Evolutionary conservation across 2,329 filamentous ascomycete genomes (phyloP), one percentile per base, ranked within the genome.

Genomic region (Penicillium nordicum): DNA sequence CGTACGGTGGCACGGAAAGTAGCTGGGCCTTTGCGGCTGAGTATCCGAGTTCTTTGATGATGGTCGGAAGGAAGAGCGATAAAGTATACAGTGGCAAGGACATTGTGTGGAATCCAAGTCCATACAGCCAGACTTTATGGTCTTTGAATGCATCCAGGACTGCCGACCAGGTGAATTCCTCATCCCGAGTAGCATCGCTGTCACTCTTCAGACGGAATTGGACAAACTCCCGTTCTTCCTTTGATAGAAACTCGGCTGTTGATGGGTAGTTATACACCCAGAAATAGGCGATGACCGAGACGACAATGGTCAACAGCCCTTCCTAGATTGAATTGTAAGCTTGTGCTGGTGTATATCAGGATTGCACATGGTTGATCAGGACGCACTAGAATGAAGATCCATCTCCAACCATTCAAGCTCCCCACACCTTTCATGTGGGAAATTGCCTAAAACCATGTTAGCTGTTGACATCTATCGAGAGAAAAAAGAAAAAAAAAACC

Each of bases 251-350:
- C 32, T 72, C 70, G 1, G 76, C 76, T 1, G 75, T 78, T 4
- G 67, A 61, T 14, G 75, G 75, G 46, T 76, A 78, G 53, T 78
- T 76, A 57, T 75, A 68, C 8, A 78, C 67, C 68, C 74, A 75
- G 55, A 75, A 73, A 55, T 75, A 78, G 6, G 72, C 67, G 21
- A 63, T 48, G 1, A 68, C 25, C 5, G 74, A 71, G 47, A 74
- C 70, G 29, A 88, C 83, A 1, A 91, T 85, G 0, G 86, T 88
- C 49, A 90, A 75, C 2, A 89, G 83, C 4, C 88, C 88, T 50
- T 91, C 84, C 73, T 90, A 40, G 11, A 50, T 6, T 8, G 23
- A 42, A 42, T 45, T 1, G 34, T 21, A 23, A 36, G 42, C 14
- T 2, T 10, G 6, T 23, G 37, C 51, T 9, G 54, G 45, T 40